Evolutionary conservation across 2,329 filamentous ascomycete genomes (phyloP).

Genomic region (Ceratocystis variospora): DNA sequence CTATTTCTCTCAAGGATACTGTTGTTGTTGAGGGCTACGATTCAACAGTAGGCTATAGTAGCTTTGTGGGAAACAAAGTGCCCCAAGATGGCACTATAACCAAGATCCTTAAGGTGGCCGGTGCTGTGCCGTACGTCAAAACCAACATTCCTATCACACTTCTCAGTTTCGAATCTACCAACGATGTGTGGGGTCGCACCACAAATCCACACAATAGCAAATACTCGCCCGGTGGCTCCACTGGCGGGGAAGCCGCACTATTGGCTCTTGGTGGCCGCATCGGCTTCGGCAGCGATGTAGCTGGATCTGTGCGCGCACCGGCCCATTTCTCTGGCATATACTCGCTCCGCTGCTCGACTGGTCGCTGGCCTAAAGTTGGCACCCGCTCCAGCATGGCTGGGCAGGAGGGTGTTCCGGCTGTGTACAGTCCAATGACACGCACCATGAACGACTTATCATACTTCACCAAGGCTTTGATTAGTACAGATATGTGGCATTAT

Average conservation of each 20-base stretch:
- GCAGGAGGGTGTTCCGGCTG: conserved; percentile 76
- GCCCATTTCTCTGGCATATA: conserved; percentile 88
- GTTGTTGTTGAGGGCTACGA: conserved; percentile 75
- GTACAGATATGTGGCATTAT: conserved; percentile 79
- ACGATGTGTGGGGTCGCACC: conserved; percentile 66
- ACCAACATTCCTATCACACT: conserved; percentile 80
- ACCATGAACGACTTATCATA: conserved; percentile 72
- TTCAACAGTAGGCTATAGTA: conserved; percentile 65
- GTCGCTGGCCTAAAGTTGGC: conserved; percentile 77
- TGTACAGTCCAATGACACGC: conserved; percentile 85
- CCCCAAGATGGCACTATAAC: conserved; percentile 57
- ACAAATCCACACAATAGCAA: conserved; percentile 71
- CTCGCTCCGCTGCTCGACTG: conserved; percentile 71
- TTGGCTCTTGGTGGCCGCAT: conserved; percentile 73
- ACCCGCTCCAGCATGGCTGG: conserved; percentile 81
- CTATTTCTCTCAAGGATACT: conserved; percentile 70
- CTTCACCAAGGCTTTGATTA: conserved; percentile 64
- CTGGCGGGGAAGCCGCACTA: conserved; percentile 71
- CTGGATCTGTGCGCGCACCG: conserved; percentile 72
- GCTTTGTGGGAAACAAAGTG: conserved; percentile 53
- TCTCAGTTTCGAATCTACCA: conserved; percentile 69
- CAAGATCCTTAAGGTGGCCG: conserved; percentile 68
- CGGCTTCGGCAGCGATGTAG: conserved; percentile 81
- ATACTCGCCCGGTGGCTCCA: conserved; percentile 81
- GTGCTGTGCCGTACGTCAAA: conserved; percentile 84